Evolutionary conservation across 2,329 filamentous ascomycete species (phyloP), one percentile per base, ranked within the genome.

Genomic region (Beauveria asiatica): DNA sequence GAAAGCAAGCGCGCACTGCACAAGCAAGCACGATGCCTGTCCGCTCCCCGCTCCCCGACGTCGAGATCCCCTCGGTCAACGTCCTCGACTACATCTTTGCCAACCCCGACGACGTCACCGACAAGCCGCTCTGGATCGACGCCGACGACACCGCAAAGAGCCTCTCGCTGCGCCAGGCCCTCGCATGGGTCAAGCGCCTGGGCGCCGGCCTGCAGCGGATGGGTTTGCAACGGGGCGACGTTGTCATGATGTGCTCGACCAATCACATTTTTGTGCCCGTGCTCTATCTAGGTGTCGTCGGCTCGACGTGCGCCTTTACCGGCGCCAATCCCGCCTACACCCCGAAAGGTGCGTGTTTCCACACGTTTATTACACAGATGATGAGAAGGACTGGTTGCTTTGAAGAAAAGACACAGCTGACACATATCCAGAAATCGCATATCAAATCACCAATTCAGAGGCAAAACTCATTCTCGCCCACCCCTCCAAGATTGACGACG

Each of bases 241-340:
- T 81, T 2, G 78, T 82, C 37, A 75, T 83, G 74, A 74, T 82
- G 48, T 80, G 78, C 65, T 78, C 78, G 0, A 75, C 78, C 2
- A 84, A 83, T 65, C 78, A 82, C 62, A 77, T 84, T 44, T 81
- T 80, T 63, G 75, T 83, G 1, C 81, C 81, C 0, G 77, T 78
- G 4, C 77, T 78, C 16, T 83, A 82, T 65, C 70, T 83, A 5
- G 81, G 79, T 3, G 76, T 81, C 44, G 76, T 81, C 1, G 81
- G 80, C 0, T 75, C 75, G 23, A 80, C 80, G 3, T 77, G 74
- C 61, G 74, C 80, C 23, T 84, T 84, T 68, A 83, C 76, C 56
- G 81, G 79, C 21, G 78, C 76, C 5, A 83, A 83, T 65, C 80
- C 81, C 16, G 72, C 72, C 10, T 83, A 80, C 64, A 82, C 78